Evolutionary conservation across 2,329 filamentous ascomycete species (phyloP), one percentile per base, ranked within the genome.

Genomic region (Beauveria varroae): DNA sequence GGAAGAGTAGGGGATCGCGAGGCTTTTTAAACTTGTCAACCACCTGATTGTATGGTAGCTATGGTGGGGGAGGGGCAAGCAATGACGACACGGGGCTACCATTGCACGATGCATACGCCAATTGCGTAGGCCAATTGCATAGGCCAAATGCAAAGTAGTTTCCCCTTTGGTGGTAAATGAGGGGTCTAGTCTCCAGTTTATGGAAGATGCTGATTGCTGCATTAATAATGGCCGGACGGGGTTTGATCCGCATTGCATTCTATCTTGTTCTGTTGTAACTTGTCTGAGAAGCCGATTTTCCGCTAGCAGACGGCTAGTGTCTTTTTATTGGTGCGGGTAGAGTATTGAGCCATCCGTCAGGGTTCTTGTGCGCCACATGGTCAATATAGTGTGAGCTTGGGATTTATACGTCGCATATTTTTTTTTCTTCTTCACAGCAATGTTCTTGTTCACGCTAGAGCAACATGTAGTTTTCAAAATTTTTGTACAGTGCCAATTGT

Each of bases 21-120:
- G 34, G 22, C 59, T 61, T 61, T 50, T 56, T 46, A 60, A 34
- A 7, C 44, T 37, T 37, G 54, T 44, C 41, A 10, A 6, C 5
- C 26, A 34, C 40, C 12, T 56, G 9, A 44, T 10, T 50, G 44
- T 47, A 16, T 34, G 24, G 30, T 22, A 30, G 41, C 51, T 50
- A 61, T 61, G 52, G 58, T 55, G 58, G 58, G 51, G 59, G 59
- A 61, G 59, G 59, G 59, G 59, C 44, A 60, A 54, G 53, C 24
- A n/a, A 61, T 61, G 59, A 61, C 59, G 59, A 55, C 59, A 61
- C 37, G 18, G 40, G 12, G 20, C 46, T 51, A 34, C 16, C 22
- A 44, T 16, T 37, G 34, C 12, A 37, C 34, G 14, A 30, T 30
- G 30, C 3, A 30, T 12, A 28, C 6, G 26, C 6, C 26, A 28